Evolutionary conservation across 169 alveolate genomes (phyloP).

Genomic region (Toxoplasma gondii): DNA sequence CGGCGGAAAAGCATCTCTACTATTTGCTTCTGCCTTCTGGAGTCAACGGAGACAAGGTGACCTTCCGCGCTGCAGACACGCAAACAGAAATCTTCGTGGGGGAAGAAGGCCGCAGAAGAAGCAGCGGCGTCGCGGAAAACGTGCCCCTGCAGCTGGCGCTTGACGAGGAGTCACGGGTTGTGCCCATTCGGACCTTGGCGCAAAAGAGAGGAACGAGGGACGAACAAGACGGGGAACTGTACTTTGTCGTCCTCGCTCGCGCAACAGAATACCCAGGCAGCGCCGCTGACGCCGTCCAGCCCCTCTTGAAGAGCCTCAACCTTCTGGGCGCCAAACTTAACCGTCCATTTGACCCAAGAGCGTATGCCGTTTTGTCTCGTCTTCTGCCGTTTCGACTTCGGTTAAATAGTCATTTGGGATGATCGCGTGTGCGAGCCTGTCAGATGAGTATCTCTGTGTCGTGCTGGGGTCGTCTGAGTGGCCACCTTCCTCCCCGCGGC

Average conservation of each 20-base stretch:
- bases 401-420: no score
- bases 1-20: conserved; percentile 16
- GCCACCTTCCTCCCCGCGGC: no score
- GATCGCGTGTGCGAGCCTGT: no score
- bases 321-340: background rate
- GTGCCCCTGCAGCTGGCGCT: background rate
- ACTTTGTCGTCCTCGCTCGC: background rate
- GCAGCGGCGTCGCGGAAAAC: background rate
- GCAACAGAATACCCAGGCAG: background rate
- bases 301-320: background rate
- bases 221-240: background rate
- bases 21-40: background rate
- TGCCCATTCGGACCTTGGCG: background rate
- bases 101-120: background rate
- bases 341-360: background rate
- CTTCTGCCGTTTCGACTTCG: no score
- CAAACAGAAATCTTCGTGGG: conserved; percentile 15
- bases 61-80: background rate
- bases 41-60: background rate
- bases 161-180: background rate
- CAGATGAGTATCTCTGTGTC: no score
- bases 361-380: background rate
- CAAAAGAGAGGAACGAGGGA: background rate
- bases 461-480: no score
- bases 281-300: background rate